phyloP scores from a whole-genome alignment of 371 early-diverging fungal species.

The Saksenaea vasiformis region DNA sequence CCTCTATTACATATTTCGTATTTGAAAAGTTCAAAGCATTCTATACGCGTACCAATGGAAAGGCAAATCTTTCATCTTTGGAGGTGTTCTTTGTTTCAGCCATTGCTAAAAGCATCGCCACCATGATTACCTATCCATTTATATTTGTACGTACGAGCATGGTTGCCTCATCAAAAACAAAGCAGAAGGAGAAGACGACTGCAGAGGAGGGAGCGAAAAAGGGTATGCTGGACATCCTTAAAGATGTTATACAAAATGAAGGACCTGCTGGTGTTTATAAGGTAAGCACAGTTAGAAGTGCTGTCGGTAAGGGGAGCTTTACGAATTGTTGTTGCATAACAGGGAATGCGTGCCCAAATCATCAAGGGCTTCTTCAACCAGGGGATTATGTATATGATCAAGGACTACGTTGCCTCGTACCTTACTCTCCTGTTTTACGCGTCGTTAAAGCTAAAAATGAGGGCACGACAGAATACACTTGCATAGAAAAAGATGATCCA shows the following conservation, averaged over 20 bases:
- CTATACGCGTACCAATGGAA: slow-evolving; percentile 31
- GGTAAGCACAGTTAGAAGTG: slow-evolving; percentile 19
- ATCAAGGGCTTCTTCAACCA: slow-evolving; percentile 67
- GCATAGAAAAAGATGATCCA: not conserved
- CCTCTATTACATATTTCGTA: slow-evolving; percentile 64
- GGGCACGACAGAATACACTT: not conserved
- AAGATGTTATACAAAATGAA: slow-evolving; percentile 44
- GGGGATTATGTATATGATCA: slow-evolving; percentile 69
- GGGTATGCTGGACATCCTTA: slow-evolving; percentile 46
- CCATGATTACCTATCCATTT: slow-evolving; percentile 62
- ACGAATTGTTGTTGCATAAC: not conserved
- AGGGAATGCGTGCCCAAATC: slow-evolving; percentile 58
- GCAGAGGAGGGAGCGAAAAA: slow-evolving; percentile 18
- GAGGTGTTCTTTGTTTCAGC: slow-evolving; percentile 64
- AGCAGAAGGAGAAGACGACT: slow-evolving; percentile 5
- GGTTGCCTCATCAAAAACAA: slow-evolving; percentile 19
- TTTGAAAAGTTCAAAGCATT: slow-evolving; percentile 56
- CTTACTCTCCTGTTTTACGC: slow-evolving; percentile 52
- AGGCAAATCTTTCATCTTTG: slow-evolving; percentile 37
- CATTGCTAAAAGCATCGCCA: slow-evolving; percentile 56
- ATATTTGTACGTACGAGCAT: slow-evolving; percentile 58
- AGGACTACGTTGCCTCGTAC: slow-evolving; percentile 60
- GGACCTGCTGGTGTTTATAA: slow-evolving; percentile 56
- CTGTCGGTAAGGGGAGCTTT: not conserved
- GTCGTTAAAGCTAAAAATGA: slow-evolving; percentile 22